These are phyloP conservation scores for Knoxia roxburghii DNA, from an alignment of 257 asterid genomes.

Conservation along the genomic window DNA sequence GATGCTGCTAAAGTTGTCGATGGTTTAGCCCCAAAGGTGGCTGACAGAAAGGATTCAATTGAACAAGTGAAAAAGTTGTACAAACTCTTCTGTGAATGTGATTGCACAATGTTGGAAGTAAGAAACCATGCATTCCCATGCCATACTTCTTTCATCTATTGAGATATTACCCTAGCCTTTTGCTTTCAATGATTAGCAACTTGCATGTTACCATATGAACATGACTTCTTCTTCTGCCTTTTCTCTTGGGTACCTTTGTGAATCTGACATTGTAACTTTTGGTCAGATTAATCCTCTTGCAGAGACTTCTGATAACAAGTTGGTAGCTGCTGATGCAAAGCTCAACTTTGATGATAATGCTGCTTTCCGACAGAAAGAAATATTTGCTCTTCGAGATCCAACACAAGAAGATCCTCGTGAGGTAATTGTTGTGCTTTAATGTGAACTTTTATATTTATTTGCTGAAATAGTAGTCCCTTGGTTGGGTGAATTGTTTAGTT, in stretches of 20 bases:
- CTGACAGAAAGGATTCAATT: slow-evolving; percentile 78
- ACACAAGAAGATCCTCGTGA: slow-evolving; percentile 98
- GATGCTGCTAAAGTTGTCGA: slow-evolving; percentile 99
- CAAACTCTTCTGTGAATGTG: slow-evolving; percentile 86
- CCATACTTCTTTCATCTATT: not conserved
- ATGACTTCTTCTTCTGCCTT: not conserved
- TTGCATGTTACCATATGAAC: not conserved
- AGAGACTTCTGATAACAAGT: slow-evolving; percentile 80
- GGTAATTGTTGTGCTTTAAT: slow-evolving; percentile 37
- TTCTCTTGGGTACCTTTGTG: not conserved
- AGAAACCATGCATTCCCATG: slow-evolving; percentile 8
- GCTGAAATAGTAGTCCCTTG: not conserved
- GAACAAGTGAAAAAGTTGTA: slow-evolving; percentile 98
- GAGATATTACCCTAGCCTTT: not conserved
- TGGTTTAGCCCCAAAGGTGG: slow-evolving; percentile 84
- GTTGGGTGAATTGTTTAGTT: not conserved
- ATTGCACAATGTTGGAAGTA: slow-evolving; percentile 95
- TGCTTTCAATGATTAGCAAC: not conserved
- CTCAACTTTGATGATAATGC: slow-evolving; percentile 98
- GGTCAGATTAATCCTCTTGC: slow-evolving; percentile 91
- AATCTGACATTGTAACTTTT: slow-evolving; percentile 4
- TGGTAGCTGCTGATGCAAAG: slow-evolving; percentile 99
- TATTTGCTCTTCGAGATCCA: slow-evolving; percentile 81
- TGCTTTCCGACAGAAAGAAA: slow-evolving; percentile 80
- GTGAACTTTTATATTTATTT: not conserved